Evolutionary conservation across 2,329 filamentous ascomycete species (phyloP), one percentile per base, ranked within the genome.

Genomic region (Paramyrothecium sp.): DNA sequence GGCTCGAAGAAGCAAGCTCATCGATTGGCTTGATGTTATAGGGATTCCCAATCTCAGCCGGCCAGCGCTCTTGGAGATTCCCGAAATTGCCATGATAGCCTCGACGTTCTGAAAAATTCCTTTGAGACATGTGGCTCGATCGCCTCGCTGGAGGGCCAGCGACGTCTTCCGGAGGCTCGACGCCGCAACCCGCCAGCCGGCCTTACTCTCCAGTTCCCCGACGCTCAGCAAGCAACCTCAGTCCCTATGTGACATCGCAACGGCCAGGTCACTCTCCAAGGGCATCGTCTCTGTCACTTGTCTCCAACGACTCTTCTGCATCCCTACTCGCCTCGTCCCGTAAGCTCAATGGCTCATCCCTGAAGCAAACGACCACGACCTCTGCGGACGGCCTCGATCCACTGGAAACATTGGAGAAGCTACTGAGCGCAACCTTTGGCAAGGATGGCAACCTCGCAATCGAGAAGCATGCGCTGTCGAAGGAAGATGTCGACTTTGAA

Each of bases 41-140:
- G 26, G 26, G 26, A 30, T 5, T 30, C 26, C 26, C 26, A 4
- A 30, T 30, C 26, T 30, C 10, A 10, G 26, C 26, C 26, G 26
- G 10, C 10, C 26, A 30, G 10, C 10, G 26, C 26, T 30, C 26
- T 30, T n/a, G n/a, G n/a, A n/a, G n/a, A n/a, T n/a, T n/a, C n/a
- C 33, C 33, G 33, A 38, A 8, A 8, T 16, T 38, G 33, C 33
- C 33, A 38, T 38, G 33, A 38, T 38, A 38, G 13, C 2, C 19
- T 38, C 51, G 7, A 19, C 33, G 3, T 38, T 34, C 51, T 20
- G 33, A 52, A 58, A 57, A 51, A 54, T 56, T 55, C 52, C 60
- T 48, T 60, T 57, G 59, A 67, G 75, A 67, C 67, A 96, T 96
- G 91, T 97, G 92, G 92, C 86, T 96, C 70, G 92, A 97, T 78